Percentiles rank a stretch among this genome's conserved stretches.
Conservation (phyloP, 179 eudicot genomes). For the Camellia oleifera region DNA sequence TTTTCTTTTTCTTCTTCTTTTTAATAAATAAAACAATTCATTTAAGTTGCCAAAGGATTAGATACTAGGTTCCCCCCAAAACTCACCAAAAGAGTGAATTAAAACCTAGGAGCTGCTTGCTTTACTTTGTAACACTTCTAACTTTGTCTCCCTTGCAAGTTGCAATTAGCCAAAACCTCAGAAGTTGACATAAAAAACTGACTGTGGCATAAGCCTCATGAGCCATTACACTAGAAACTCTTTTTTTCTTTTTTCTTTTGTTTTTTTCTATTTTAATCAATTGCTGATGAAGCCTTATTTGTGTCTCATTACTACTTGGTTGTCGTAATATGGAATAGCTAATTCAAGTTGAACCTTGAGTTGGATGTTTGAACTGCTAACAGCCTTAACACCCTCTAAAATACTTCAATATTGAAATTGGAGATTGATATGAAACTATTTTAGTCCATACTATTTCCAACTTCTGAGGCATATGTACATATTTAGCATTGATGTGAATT, state of each 20-base stretch:
- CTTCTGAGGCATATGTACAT: neutral
- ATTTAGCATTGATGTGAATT: neutral
- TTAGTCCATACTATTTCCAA: neutral
- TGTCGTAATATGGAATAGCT: neutral
- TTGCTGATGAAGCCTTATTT: neutral
- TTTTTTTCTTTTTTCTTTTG: no score
- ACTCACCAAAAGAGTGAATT: neutral
- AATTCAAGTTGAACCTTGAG: neutral
- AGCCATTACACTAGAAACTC: neutral
- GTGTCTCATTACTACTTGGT: neutral
- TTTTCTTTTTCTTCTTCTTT: no score
- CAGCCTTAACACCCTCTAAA: neutral
- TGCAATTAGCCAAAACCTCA: neutral
- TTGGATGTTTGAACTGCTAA: neutral
- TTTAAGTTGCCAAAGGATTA: no score
- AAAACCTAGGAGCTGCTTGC: neutral
- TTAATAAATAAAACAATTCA: no score
- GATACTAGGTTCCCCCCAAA: no score
- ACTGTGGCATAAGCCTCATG: neutral
- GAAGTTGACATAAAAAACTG: neutral
- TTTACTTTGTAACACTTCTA: neutral
- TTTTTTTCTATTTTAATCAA: no score
- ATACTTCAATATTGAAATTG: conserved; percentile 3
- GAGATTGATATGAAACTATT: neutral
- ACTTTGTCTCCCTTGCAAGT: neutral